Base-by-base conservation (phyloP, 306 rosid genomes). In the Acacia crassicarpa region DNA sequence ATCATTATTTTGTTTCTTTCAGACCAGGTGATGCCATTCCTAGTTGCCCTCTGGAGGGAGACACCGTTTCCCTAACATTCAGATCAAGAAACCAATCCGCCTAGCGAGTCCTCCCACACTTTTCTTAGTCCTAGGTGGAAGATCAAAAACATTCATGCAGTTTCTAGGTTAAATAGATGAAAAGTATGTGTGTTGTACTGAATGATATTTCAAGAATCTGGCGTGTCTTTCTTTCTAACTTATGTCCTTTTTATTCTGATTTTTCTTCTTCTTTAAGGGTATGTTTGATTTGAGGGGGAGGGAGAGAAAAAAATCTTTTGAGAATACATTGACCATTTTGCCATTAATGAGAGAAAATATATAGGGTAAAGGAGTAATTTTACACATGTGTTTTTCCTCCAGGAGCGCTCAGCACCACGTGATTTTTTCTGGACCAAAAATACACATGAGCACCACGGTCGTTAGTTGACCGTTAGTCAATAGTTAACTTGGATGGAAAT, bases 11-110 rank as follows among this genome's bases (percentile, higher is more conserved):
- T 71, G 76, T 82, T 43, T 67, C 51, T 78, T 83, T 38, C 88
- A 93, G 99, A 84, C 96, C 94, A n/a, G 98, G 97, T 1, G 99
- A 93, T 74, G 93, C 98, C 51, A 95, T 95, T 86, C 89, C 89
- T 95, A 84, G 88, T 95, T 86, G 94, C 92, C 27, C 27, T 1
- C 27, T 27, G 96, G 99, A 9, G 93, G 99, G 68, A 87, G 56
- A 85, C 97, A 95, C 88, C 49, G 25, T 63, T 91, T 92, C 53
- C 83, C 92, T n/a, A 92, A 90, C 84, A 93, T 95, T 85, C 99
- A 90, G 87, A 93, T 95, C 69, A 90, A 78, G 33, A 95, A 91
- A 84, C 97, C 92, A 11, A 88, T 95, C 59, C 92, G 99, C 92
- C 86, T 93, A 91, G 98, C 91, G 85, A 84, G 87, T 87, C 71